Conservation (phyloP, 805 yeast species). For the Sugiyamaella chiloensis region DNA sequence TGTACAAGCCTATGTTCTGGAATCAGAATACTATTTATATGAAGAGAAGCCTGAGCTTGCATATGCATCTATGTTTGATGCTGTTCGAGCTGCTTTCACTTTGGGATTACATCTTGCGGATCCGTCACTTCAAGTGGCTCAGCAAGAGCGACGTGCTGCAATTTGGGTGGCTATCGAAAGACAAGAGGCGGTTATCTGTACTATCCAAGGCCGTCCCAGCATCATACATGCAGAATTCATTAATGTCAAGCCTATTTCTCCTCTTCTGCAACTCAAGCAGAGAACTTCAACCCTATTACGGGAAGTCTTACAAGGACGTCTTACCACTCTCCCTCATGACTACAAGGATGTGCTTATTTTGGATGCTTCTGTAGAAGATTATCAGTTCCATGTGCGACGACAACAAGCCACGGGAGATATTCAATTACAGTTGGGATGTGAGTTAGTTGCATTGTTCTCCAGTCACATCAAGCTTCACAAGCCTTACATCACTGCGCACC, state of each 20-base stretch:
- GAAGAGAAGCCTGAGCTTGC: neutral
- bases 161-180: constrained; percentile 3
- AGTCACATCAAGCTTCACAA: constrained; percentile 4
- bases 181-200: constrained; percentile 1
- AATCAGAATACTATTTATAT: constrained; percentile 1
- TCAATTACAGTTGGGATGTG: constrained; percentile 5
- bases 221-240: neutral
- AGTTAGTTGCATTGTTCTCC: constrained; percentile 4
- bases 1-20: neutral
- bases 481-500: constrained; percentile 4
- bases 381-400: neutral
- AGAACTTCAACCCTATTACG: neutral
- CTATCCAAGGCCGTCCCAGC: constrained; percentile 4
- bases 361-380: constrained; percentile 6
- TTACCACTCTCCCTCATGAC: neutral
- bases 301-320: neutral
- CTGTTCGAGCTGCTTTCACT: neutral
- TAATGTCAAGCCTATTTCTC: constrained; percentile 1
- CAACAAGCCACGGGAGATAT: constrained; percentile 3
- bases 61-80: constrained; percentile 1
- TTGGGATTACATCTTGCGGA: constrained; percentile 1
- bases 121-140: neutral
- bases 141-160: constrained; percentile 4
- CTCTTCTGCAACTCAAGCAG: neutral
- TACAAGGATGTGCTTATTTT: constrained; percentile 2